Evolutionary conservation across 495 filamentous ascomycete species (phyloP).

Genomic region (Cetradonia linearis): DNA sequence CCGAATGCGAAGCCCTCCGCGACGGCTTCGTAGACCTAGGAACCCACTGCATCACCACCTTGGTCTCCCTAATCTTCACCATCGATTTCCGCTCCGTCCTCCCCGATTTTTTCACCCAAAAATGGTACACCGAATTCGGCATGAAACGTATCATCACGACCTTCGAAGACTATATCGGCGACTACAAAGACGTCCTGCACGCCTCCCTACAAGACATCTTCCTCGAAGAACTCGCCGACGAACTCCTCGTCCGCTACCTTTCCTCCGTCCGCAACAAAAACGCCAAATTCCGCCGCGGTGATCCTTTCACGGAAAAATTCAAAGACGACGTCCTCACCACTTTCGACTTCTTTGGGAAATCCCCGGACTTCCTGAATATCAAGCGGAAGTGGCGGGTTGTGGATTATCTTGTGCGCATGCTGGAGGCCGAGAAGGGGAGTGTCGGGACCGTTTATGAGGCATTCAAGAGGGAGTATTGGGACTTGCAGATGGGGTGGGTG

Average conservation of each 20-base stretch:
- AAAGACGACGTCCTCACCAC: conserved; percentile 78
- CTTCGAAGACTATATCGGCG: conserved; percentile 84
- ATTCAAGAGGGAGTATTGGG: conserved; percentile 85
- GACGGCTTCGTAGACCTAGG: conserved; percentile 90
- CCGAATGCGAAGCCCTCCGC: conserved; percentile 61
- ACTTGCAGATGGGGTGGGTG: conserved; percentile 92
- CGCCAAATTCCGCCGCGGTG: conserved; percentile 74
- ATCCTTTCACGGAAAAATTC: conserved; percentile 80
- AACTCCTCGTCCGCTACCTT: conserved; percentile 81
- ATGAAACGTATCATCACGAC: conserved; percentile 87
- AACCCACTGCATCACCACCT: conserved; percentile 78
- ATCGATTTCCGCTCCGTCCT: conserved; percentile 76
- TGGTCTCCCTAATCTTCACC: conserved; percentile 72
- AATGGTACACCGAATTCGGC: conserved; percentile 73
- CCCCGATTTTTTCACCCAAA: conserved; percentile 78
- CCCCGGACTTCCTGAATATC: conserved; percentile 54
- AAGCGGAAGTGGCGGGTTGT: conserved; percentile 89
- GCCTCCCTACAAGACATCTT: conserved; percentile 77
- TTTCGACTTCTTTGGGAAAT: conserved; percentile 54
- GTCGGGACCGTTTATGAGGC: conserved; percentile 67
- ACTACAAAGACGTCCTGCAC: conserved; percentile 73
- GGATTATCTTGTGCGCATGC: conserved; percentile 63
- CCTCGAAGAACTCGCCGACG: conserved; percentile 82
- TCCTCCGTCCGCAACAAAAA: conserved; percentile 75
- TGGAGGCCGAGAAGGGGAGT: conserved; percentile 62